Conservation (phyloP, 2,329 filamentous ascomycete genomes). For the Fusarium sulawesiense region DNA sequence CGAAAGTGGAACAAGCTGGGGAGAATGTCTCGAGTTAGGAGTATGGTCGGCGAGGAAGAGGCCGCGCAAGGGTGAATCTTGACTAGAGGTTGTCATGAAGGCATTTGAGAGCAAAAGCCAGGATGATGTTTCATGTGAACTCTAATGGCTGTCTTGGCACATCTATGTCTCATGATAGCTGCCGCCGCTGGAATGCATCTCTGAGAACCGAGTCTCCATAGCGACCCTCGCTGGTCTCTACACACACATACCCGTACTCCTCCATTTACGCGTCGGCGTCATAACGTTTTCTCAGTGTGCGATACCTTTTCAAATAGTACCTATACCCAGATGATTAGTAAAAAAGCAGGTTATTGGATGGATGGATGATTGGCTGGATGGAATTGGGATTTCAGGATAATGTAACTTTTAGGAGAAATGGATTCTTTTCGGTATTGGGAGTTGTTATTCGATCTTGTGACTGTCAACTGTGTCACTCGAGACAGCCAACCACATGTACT, state of each 20-base stretch:
- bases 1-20: constrained; percentile 81
- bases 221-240: constrained; percentile 9
- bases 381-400: constrained; percentile 19
- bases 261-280: constrained; percentile 55
- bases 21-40: constrained; percentile 86
- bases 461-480: neutral
- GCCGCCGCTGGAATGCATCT: constrained; percentile 20
- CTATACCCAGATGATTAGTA: constrained; percentile 47
- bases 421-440: constrained; percentile 10
- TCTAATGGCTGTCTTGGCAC: constrained; percentile 7
- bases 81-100: constrained; percentile 18
- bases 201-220: neutral
- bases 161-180: constrained; percentile 28
- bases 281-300: constrained; percentile 85
- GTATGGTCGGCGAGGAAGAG: constrained; percentile 90
- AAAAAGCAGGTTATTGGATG: constrained; percentile 28
- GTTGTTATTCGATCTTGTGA: neutral
- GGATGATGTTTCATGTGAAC: constrained; percentile 17
- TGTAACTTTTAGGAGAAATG: constrained; percentile 18
- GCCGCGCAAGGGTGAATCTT: constrained; percentile 2
- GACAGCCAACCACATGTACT: neutral
- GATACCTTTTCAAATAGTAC: constrained; percentile 86
- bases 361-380: constrained; percentile 4
- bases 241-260: constrained; percentile 8
- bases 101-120: constrained; percentile 27